Conservation (phyloP, 352 stramenopile species). For the Nannochloropsis limnetica region DNA sequence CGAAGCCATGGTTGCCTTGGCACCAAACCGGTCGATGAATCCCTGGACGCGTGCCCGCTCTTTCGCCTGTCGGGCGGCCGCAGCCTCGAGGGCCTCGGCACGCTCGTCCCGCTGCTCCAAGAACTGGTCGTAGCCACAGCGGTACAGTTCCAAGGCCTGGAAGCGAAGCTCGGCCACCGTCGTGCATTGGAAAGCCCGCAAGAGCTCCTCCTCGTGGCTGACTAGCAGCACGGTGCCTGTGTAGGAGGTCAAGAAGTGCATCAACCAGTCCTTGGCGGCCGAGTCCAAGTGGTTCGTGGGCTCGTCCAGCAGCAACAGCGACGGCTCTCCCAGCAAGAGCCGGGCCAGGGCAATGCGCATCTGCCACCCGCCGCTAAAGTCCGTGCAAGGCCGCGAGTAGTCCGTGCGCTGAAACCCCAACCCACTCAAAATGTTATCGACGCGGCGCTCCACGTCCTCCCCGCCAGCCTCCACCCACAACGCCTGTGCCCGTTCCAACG, state of each 20-base stretch:
- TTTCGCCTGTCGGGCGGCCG: background rate
- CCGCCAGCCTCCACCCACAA: background rate
- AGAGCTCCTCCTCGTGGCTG: slow-evolving; percentile 81
- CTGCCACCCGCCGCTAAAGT: slow-evolving; percentile 94
- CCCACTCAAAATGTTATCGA: slow-evolving; percentile 80
- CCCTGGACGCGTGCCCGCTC: slow-evolving; percentile 46
- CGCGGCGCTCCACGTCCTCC: background rate
- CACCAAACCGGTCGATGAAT: slow-evolving; percentile 64
- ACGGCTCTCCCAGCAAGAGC: slow-evolving; percentile 86
- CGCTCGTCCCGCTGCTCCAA: slow-evolving; percentile 56
- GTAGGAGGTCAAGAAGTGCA: slow-evolving; percentile 85
- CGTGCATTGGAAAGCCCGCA: slow-evolving; percentile 24
- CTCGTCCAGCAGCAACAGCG: slow-evolving; percentile 93
- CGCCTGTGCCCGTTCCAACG: background rate
- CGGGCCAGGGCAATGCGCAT: slow-evolving; percentile 85
- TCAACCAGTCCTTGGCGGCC: slow-evolving; percentile 84
- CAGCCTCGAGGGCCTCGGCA: slow-evolving; percentile 23
- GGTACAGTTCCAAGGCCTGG: slow-evolving; percentile 32
- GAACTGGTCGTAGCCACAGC: slow-evolving; percentile 63
- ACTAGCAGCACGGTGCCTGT: slow-evolving; percentile 86
- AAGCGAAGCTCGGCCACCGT: slow-evolving; percentile 27
- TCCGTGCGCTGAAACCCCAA: slow-evolving; percentile 85
- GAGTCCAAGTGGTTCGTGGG: slow-evolving; percentile 97
- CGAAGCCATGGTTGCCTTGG: slow-evolving; percentile 64
- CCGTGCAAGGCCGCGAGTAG: slow-evolving; percentile 79